Conservation (phyloP, 164 flowering plant genomes). For the Stephania cephalantha region DNA sequence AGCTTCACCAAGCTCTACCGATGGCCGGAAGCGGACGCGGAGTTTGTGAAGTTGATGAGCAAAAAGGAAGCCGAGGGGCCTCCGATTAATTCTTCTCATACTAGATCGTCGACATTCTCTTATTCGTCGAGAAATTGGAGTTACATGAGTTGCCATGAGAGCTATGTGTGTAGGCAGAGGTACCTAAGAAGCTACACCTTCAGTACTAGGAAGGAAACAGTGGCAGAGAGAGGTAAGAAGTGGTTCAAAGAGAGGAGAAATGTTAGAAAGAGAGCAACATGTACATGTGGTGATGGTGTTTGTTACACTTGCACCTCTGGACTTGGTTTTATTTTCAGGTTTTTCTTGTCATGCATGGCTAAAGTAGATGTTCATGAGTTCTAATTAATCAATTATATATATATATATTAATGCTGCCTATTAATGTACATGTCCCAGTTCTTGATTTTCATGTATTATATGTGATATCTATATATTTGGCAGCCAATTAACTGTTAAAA, state of each 20-base stretch:
- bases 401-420: no score
- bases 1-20: slow-evolving; percentile 24
- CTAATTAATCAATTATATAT: not conserved
- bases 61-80: not conserved
- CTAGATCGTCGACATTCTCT: not conserved
- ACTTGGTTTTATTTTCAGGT: slow-evolving; percentile 12
- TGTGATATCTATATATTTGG: no score
- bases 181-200: slow-evolving; percentile 34
- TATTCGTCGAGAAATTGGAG: not conserved
- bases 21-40: slow-evolving; percentile 28
- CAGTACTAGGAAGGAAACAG: slow-evolving; percentile 20
- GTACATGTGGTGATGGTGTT: not conserved
- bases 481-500: no score
- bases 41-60: slow-evolving; percentile 18
- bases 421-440: no score
- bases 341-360: slow-evolving; percentile 23
- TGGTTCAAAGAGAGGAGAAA: slow-evolving; percentile 17
- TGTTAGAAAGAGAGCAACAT: slow-evolving; percentile 3
- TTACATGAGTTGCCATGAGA: slow-evolving; percentile 9
- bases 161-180: slow-evolving; percentile 24
- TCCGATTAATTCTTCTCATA: not conserved
- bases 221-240: slow-evolving; percentile 18
- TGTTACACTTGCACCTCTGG: not conserved
- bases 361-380: slow-evolving; percentile 23
- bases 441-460: no score